Percentiles rank a stretch among this genome's conserved stretches.
Evolutionary conservation across 1,284 basidiomycete species (phyloP).

Genomic region (Tylopilus sp.): DNA sequence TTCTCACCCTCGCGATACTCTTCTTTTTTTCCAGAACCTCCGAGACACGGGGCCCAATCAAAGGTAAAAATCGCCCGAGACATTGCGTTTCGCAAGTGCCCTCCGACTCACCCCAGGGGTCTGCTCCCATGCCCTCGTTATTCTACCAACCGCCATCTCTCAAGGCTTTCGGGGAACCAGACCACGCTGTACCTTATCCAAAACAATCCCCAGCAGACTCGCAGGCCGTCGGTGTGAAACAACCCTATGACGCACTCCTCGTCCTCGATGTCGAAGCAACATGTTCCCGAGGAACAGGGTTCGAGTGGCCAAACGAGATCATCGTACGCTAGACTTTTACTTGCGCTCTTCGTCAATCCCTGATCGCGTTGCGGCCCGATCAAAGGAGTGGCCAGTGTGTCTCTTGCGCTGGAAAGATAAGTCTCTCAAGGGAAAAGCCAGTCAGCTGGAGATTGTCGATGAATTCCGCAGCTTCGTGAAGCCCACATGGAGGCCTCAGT

Average conservation of each 20-base stretch:
- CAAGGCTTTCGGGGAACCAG: constrained; percentile 3
- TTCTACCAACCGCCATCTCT: constrained; percentile 6
- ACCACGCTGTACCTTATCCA: background rate
- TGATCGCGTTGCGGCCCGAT: constrained; percentile 9
- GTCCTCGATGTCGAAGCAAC: constrained; percentile 90
- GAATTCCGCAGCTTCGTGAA: constrained; percentile 86
- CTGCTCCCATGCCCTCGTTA: constrained; percentile 22
- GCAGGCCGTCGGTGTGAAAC: constrained; percentile 34
- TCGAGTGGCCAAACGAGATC: constrained; percentile 87
- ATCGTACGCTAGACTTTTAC: constrained; percentile 55
- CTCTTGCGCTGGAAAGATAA: constrained; percentile 79
- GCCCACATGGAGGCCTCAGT: constrained; percentile 78
- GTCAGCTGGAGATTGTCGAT: constrained; percentile 60
- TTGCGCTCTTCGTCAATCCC: constrained; percentile 27
- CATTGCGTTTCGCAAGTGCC: background rate
- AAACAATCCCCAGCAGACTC: background rate
- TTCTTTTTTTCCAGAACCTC: constrained; percentile 5
- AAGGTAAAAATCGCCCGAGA: background rate
- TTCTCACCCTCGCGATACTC: constrained; percentile 9
- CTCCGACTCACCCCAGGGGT: background rate
- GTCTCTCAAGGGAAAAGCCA: constrained; percentile 47
- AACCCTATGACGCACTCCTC: constrained; percentile 66
- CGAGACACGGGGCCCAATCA: background rate
- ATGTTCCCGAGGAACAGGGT: constrained; percentile 60
- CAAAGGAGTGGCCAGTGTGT: constrained; percentile 83